Conservation (phyloP, 2,329 filamentous ascomycete genomes). For the Rutstroemia sydowiana region DNA sequence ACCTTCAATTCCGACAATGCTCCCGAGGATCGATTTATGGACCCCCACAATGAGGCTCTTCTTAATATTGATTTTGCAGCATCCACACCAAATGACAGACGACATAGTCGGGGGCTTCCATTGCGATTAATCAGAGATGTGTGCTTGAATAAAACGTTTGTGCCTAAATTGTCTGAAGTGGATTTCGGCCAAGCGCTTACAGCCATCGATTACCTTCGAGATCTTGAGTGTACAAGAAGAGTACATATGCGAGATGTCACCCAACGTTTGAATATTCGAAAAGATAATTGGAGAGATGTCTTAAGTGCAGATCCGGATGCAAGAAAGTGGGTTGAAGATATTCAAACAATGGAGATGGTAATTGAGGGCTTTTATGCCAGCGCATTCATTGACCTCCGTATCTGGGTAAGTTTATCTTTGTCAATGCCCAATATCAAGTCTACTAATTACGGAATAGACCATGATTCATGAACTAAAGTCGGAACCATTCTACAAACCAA, state of each 20-base stretch:
- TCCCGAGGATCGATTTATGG: conserved; percentile 16
- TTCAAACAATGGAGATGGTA: conserved; percentile 17
- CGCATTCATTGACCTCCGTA: conserved; percentile 21
- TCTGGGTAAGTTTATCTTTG: conserved; percentile 22
- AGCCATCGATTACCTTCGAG: conserved; percentile 24
- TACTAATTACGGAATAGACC: conserved; percentile 15
- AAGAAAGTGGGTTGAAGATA: conserved; percentile 20
- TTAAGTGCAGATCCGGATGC: conserved; percentile 16
- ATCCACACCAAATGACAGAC: neutral
- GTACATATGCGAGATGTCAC: conserved; percentile 18
- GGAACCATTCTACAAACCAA: conserved; percentile 17
- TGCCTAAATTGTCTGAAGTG: conserved; percentile 15
- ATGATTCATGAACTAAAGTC: conserved; percentile 22
- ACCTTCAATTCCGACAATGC: neutral
- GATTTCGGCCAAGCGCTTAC: conserved; percentile 21
- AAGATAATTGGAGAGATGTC: conserved; percentile 20
- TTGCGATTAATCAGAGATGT: conserved; percentile 14
- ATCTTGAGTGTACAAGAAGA: conserved; percentile 22
- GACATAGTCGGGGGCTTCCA: conserved; percentile 14
- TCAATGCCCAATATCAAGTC: neutral
- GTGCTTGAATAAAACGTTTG: conserved; percentile 17
- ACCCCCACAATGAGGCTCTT: conserved; percentile 13
- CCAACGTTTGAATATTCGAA: conserved; percentile 15
- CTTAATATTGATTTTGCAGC: conserved; percentile 13
- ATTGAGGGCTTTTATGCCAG: conserved; percentile 20